Conservation (phyloP, 148 eudicot species). For the Heliamphora exappendiculata region DNA sequence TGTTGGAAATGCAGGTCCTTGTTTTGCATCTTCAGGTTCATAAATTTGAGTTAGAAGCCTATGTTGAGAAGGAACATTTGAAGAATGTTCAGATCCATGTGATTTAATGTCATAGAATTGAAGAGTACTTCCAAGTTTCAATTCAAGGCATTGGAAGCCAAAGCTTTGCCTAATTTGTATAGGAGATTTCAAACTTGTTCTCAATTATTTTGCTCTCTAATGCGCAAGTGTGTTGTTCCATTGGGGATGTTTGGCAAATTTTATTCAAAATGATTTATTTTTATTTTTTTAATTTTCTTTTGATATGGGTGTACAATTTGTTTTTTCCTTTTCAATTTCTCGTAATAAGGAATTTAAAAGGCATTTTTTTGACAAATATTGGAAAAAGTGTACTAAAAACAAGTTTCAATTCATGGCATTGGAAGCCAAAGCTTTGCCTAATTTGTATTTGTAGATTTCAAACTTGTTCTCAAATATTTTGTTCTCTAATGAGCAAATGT, state of each 20-base stretch:
- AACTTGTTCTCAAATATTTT: not conserved
- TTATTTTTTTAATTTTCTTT: too few species aligned
- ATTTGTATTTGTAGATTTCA: not conserved
- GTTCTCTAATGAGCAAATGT: not conserved
- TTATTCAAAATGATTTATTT: too few species aligned
- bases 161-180: not conserved
- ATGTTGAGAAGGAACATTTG: not conserved
- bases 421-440: not conserved
- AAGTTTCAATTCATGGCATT: not conserved
- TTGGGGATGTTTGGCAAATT: too few species aligned
- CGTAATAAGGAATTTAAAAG: too few species aligned
- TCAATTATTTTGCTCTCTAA: not conserved
- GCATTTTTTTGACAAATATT: too few species aligned
- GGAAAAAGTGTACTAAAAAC: too few species aligned
- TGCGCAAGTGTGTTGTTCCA: too few species aligned
- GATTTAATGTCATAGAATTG: not conserved
- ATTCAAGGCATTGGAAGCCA: not conserved
- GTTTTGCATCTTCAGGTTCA: not conserved
- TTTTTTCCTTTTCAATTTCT: too few species aligned
- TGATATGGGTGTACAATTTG: too few species aligned
- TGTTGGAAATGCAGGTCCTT: not conserved
- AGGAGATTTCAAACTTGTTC: not conserved
- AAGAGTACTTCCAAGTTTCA: not conserved
- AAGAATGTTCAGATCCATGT: not conserved
- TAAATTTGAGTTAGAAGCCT: not conserved